Percentiles rank a stretch among this genome's conserved stretches.
These are phyloP conservation scores for Fusarium ambrosium DNA, from an alignment of 2,329 filamentous ascomycete genomes.

Conservation along the genomic window DNA sequence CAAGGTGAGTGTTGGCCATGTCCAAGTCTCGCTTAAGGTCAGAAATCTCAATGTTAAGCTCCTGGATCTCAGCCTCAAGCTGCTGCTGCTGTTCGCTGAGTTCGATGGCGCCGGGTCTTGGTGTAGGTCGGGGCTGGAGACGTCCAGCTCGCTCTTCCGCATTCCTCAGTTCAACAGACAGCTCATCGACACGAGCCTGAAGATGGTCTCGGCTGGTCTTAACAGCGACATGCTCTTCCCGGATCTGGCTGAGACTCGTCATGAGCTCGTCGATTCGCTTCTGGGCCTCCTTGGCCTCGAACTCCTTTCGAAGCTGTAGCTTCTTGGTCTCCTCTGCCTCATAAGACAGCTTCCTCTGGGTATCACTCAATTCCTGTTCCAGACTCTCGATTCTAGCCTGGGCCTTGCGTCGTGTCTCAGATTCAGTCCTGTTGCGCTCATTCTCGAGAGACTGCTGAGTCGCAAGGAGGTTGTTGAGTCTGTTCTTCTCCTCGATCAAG, in stretches of 20 bases:
- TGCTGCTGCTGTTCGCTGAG: constrained; percentile 62
- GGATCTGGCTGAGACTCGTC: constrained; percentile 80
- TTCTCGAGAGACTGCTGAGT: constrained; percentile 92
- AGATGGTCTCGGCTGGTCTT: constrained; percentile 93
- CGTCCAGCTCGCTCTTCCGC: constrained; percentile 89
- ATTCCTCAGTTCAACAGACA: constrained; percentile 88
- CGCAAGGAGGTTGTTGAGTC: constrained; percentile 84
- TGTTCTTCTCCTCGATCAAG: constrained; percentile 84
- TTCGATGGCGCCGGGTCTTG: constrained; percentile 64
- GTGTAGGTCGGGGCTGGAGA: constrained; percentile 82
- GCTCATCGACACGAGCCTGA: constrained; percentile 88
- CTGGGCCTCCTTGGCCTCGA: constrained; percentile 87
- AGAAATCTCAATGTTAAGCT: constrained; percentile 84
- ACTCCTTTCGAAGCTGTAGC: constrained; percentile 85
- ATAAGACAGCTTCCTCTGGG: constrained; percentile 85
- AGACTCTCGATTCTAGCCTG: constrained; percentile 83
- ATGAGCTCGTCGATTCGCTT: constrained; percentile 94
- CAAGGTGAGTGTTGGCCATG: constrained; percentile 82
- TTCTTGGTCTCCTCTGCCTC: constrained; percentile 90
- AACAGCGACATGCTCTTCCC: constrained; percentile 86
- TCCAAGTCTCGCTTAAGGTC: constrained; percentile 92
- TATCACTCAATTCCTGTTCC: constrained; percentile 81
- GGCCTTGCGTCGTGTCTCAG: constrained; percentile 83
- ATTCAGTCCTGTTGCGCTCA: constrained; percentile 87
- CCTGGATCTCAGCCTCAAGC: constrained; percentile 76